Base-by-base conservation (phyloP, 192 early-diverging fungal genomes). In the Kickxella alabastrina region DNA sequence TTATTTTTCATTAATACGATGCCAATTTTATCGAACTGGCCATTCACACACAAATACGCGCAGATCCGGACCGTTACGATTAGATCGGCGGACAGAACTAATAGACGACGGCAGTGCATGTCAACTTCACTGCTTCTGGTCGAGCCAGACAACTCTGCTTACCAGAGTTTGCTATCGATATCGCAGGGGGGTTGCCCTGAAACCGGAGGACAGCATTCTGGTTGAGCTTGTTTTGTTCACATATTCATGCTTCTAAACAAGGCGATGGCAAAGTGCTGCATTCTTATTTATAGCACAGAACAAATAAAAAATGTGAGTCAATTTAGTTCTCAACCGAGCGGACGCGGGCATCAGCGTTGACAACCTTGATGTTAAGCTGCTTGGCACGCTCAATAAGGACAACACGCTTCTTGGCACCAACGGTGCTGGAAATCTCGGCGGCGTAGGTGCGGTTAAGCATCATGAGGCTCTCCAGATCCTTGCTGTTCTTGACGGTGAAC, bases 361-460 rank as follows among this genome's bases (percentile, higher is more conserved):
- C 85, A 59, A 99, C 88, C 83, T 93, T 95, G 65, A 99, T 84
- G 82, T 91, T 86, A 48, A 99, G 83, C 82, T 98, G 91, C 71
- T 85, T 83, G 71, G 97, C 97, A 57, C 92, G 87, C 80, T 92
- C 87, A 60, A 97, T 65, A 59, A 99, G 93, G 39, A 77, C 84
- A 43, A 94, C 80, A 52, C 97, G 83, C 82, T 98, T 97, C 81
- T 86, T 87, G 78, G 92, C 87, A 49, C 85, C 86, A 58, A 99
- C 89, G 80, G 88, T 91, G 87, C 95, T 93, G 76, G 92, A 95
- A 62, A 99, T 96, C 84, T 99, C 95, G 60, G 94, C 97, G 53
- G 94, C 92, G 81, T 90, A 99, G 70, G 87, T 87, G 68, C 92
- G 88, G 94, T 99, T 99, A 84, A 95, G 95, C 97, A 98, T 98